These are phyloP conservation scores for Diatrype stigma DNA, from an alignment of 2,329 filamentous ascomycete species.

Conservation along the genomic window DNA sequence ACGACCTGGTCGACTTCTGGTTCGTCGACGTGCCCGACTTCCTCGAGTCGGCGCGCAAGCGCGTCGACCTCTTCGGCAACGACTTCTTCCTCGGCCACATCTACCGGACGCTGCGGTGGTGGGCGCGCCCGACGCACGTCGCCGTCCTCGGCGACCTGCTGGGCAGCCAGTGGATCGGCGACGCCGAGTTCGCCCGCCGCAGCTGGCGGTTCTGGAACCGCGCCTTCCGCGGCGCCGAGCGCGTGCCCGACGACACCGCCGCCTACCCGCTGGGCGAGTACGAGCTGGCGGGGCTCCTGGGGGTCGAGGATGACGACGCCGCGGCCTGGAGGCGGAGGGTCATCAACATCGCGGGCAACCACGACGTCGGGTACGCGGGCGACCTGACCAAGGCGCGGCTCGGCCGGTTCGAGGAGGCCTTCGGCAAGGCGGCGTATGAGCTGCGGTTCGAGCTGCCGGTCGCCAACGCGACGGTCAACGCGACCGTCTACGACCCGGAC, in stretches of 20 bases:
- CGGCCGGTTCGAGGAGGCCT: constrained; percentile 75
- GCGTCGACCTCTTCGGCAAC: constrained; percentile 85
- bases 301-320: constrained; percentile 40
- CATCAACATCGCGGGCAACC: constrained; percentile 90
- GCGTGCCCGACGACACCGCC: constrained; percentile 56
- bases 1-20: constrained; percentile 58
- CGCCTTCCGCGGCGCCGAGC: constrained; percentile 66
- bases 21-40: constrained; percentile 66
- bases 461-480: constrained; percentile 32
- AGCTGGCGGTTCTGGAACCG: constrained; percentile 74
- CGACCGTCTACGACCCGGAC: constrained; percentile 37
- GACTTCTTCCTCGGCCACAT: constrained; percentile 94
- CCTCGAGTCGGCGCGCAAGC: constrained; percentile 67
- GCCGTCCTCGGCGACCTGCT: constrained; percentile 86
- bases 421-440: constrained; percentile 89
- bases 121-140: constrained; percentile 79
- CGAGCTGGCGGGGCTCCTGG: constrained; percentile 46
- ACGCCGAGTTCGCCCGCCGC: constrained; percentile 75
- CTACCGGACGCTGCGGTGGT: constrained; percentile 80
- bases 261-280: constrained; percentile 45
- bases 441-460: constrained; percentile 64
- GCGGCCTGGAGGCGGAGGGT: constrained; percentile 67
- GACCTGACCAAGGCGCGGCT: constrained; percentile 77
- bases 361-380: constrained; percentile 94
- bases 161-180: constrained; percentile 90